These are phyloP conservation scores for Danielozyma ontarioensis DNA, from an alignment of 805 yeast species.

Conservation along the genomic window DNA sequence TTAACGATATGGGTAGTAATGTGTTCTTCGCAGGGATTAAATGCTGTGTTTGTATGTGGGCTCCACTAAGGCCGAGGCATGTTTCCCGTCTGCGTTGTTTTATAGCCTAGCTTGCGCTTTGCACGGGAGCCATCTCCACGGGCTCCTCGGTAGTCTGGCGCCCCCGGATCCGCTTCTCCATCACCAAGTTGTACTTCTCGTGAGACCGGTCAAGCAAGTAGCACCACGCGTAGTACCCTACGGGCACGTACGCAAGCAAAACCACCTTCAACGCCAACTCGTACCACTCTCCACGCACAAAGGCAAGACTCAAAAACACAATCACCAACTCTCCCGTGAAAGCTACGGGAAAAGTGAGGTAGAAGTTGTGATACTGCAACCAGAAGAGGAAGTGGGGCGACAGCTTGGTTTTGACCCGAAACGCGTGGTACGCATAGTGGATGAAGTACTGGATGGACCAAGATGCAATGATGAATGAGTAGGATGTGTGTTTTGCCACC, in stretches of 20 bases:
- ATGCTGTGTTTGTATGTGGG: too few relatives aligned
- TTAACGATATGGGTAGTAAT: too few relatives aligned
- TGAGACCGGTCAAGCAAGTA: slow-evolving; percentile 18
- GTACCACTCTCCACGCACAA: slow-evolving; percentile 15
- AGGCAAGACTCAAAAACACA: slow-evolving; percentile 30
- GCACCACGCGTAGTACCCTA: slow-evolving; percentile 30
- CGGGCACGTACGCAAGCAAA: slow-evolving; percentile 30
- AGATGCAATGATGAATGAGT: slow-evolving; percentile 30
- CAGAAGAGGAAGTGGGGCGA: slow-evolving; percentile 32
- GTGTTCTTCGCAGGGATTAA: too few relatives aligned
- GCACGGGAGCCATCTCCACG: too few relatives aligned
- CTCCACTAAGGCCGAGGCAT: too few relatives aligned
- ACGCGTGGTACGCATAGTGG: slow-evolving; percentile 31
- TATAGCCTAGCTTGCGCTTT: too few relatives aligned
- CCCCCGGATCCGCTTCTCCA: slow-evolving; percentile 15
- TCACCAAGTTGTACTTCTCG: slow-evolving; percentile 14
- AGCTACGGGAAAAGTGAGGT: slow-evolving; percentile 29
- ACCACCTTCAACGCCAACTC: slow-evolving; percentile 22
- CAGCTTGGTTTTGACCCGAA: slow-evolving; percentile 28
- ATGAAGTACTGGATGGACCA: slow-evolving; percentile 33
- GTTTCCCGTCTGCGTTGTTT: too few relatives aligned
- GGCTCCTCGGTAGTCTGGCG: too few relatives aligned
- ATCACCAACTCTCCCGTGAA: slow-evolving; percentile 30
- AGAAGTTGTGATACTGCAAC: slow-evolving; percentile 31
- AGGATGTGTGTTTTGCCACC: slow-evolving; percentile 37